Conservation (phyloP, 208 protist species). For the Novymonas esmeraldas region DNA sequence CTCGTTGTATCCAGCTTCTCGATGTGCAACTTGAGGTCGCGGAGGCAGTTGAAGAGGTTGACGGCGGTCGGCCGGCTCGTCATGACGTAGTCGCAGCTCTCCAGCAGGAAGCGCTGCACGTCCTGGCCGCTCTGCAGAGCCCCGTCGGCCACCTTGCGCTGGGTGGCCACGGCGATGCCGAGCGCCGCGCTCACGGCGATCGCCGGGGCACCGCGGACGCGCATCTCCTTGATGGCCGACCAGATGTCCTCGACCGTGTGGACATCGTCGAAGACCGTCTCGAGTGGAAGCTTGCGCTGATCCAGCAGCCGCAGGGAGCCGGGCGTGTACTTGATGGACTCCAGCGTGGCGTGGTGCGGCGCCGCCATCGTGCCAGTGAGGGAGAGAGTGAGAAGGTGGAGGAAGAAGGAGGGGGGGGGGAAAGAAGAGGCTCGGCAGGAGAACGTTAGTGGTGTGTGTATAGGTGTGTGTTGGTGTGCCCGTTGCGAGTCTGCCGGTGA, state of each 20-base stretch:
- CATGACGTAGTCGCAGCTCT: conserved; percentile 89
- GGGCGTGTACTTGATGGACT: conserved; percentile 82
- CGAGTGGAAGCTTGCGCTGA: conserved; percentile 82
- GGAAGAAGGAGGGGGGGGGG: background rate
- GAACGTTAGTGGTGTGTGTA: background rate
- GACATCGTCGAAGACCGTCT: conserved; percentile 84
- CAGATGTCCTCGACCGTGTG: conserved; percentile 86
- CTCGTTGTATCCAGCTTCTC: conserved; percentile 16
- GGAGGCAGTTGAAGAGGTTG: conserved; percentile 94
- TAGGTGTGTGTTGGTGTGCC: too few species aligned
- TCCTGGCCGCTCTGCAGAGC: conserved; percentile 36
- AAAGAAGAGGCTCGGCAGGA: too few species aligned
- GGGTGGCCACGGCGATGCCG: conserved; percentile 87
- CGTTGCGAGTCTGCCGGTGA: too few species aligned
- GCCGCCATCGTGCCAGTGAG: conserved; percentile 30
- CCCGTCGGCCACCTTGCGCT: conserved; percentile 34
- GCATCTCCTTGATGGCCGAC: conserved; percentile 93
- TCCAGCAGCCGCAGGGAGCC: conserved; percentile 77
- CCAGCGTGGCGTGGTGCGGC: conserved; percentile 61
- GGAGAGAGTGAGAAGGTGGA: background rate
- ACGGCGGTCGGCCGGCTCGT: conserved; percentile 95
- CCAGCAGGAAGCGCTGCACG: conserved; percentile 56
- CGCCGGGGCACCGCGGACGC: conserved; percentile 95
- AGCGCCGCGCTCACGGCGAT: conserved; percentile 96
- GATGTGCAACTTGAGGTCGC: conserved; percentile 58